A percentile compares a stretch with the other conserved stretches of the same genome.
Evolutionary conservation across 2,329 filamentous ascomycete genomes (phyloP).

Genomic region (Botryotinia narcissicola): DNA sequence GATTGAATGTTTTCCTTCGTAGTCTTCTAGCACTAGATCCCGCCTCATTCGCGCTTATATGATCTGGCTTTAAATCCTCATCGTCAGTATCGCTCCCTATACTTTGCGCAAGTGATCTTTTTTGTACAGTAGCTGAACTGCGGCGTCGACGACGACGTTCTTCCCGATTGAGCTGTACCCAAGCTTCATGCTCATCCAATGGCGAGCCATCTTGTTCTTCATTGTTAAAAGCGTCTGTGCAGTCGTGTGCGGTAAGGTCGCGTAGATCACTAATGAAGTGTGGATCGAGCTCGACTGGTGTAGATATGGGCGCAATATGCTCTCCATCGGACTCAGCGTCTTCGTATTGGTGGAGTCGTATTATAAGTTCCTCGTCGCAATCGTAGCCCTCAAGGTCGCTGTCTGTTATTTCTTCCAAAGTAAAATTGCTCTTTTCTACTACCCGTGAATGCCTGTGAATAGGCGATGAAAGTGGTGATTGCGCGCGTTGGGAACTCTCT

Average conservation of each 20-base stretch:
- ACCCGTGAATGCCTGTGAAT: conserved; percentile 18
- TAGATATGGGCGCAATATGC: conserved; percentile 25
- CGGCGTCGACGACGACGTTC: conserved; percentile 36
- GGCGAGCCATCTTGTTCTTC: conserved; percentile 21
- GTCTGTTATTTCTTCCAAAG: conserved; percentile 36
- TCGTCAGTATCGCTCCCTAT: conserved; percentile 40
- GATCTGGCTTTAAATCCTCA: conserved; percentile 37
- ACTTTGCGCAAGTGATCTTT: conserved; percentile 37
- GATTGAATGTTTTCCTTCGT: conserved; percentile 30
- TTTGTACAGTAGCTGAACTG: conserved; percentile 36
- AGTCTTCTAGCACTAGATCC: conserved; percentile 38
- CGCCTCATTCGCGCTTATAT: conserved; percentile 36
- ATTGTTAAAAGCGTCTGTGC: not conserved
- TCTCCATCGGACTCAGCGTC: conserved; percentile 37
- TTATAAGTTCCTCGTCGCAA: conserved; percentile 35
- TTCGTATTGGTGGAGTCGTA: conserved; percentile 38
- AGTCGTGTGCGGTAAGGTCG: conserved; percentile 29
- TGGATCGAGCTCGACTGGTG: conserved; percentile 28
- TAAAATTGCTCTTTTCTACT: conserved; percentile 35
- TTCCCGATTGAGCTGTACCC: conserved; percentile 28
- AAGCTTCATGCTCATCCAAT: conserved; percentile 32
- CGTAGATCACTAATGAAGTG: conserved; percentile 26
- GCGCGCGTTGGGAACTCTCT: conserved; percentile 29
- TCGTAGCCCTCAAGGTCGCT: conserved; percentile 35
- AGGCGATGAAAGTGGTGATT: conserved; percentile 23